phyloP scores from a whole-genome alignment of 2,329 filamentous ascomycete genomes.

The Colletotrichum sp. region DNA sequence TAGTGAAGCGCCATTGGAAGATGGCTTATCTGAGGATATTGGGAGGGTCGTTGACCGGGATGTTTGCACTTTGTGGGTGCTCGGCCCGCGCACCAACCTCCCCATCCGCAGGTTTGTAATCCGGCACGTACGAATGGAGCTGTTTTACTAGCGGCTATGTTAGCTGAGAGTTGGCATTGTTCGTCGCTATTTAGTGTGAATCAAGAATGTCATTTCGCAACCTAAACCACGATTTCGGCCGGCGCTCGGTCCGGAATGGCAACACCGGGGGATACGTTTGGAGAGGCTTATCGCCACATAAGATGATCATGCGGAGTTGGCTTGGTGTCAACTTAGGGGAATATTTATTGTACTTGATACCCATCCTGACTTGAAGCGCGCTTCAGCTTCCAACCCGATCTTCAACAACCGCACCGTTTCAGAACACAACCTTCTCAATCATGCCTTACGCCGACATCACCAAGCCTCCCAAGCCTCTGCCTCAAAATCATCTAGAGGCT shows the following conservation, averaged over 20 bases:
- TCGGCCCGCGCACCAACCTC: neutral
- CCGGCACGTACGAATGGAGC: neutral
- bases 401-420: fast-evolving
- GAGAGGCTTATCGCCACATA: neutral
- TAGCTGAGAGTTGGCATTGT: neutral
- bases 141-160: neutral
- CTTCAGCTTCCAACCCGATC: fast-evolving
- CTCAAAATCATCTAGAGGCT: neutral
- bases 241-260: neutral
- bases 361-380: neutral
- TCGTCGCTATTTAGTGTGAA: neutral
- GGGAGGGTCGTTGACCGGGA: neutral
- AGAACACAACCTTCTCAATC: neutral
- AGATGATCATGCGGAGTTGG: neutral
- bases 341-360: neutral
- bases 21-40: neutral
- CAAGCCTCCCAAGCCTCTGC: neutral
- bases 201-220: neutral
- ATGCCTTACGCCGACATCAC: neutral
- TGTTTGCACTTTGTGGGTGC: neutral
- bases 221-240: neutral
- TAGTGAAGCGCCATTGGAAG: neutral
- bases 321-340: fast-evolving
- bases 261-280: neutral
- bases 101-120: neutral